phyloP scores from a whole-genome alignment of 192 early-diverging fungal genomes.

The Podila verticillata region DNA sequence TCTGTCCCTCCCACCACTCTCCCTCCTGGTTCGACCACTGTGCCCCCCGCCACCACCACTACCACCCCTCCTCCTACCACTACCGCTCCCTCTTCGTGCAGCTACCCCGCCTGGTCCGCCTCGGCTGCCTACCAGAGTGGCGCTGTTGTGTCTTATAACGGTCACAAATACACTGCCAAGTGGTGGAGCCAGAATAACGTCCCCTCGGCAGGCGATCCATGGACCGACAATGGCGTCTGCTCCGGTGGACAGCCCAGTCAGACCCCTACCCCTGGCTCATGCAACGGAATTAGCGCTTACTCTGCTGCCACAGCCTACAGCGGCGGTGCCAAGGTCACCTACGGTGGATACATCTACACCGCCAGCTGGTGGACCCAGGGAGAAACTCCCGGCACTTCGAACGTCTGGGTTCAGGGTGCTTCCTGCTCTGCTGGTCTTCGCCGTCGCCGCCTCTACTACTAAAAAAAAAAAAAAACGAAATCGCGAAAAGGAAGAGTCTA shows the following conservation, averaged over 20 bases:
- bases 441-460: conserved; percentile 32
- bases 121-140: conserved; percentile 44
- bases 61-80: conserved; percentile 7
- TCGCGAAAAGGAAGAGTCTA: no score
- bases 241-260: conserved; percentile 10
- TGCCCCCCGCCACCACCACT: conserved; percentile 5
- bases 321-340: conserved; percentile 45
- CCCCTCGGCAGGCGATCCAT: conserved; percentile 29
- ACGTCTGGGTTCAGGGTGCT: conserved; percentile 36
- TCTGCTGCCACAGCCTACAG: conserved; percentile 27
- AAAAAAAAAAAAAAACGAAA: neutral
- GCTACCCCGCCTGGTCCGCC: conserved; percentile 44
- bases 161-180: conserved; percentile 55
- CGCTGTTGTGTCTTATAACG: conserved; percentile 55
- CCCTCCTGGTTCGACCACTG: conserved; percentile 4
- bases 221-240: conserved; percentile 56
- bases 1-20: neutral
- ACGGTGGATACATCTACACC: conserved; percentile 42
- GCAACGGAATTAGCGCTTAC: conserved; percentile 46
- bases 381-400: conserved; percentile 37
- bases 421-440: conserved; percentile 18
- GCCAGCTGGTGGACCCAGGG: conserved; percentile 59
- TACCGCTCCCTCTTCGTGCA: conserved; percentile 40
- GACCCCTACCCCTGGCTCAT: conserved; percentile 18
- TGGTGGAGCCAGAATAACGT: conserved; percentile 52